These are phyloP conservation scores for Aureobasidium zeae DNA, from an alignment of 2,329 filamentous ascomycete species.

Conservation along the genomic window DNA sequence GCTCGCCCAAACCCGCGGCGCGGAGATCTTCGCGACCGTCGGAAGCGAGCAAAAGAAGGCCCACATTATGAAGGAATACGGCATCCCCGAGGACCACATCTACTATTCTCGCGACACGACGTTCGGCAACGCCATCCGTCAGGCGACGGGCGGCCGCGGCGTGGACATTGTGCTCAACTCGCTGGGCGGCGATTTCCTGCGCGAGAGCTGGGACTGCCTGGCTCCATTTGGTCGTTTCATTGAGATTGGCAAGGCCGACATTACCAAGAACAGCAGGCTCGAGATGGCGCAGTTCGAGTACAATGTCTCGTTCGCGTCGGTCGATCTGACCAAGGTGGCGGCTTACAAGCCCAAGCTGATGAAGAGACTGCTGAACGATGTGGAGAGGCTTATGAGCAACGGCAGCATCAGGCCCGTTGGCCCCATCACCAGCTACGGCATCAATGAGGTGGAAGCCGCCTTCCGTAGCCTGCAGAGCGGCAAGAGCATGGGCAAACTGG, in stretches of 20 bases:
- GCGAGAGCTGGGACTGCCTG: conserved; percentile 22
- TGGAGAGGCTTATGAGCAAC: conserved; percentile 16
- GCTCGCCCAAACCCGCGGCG: conserved; percentile 4
- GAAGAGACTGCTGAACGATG: conserved; percentile 18
- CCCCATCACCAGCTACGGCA: conserved; percentile 17
- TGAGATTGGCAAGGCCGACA: conserved; percentile 22
- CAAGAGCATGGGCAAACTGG: conserved; percentile 21
- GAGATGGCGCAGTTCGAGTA: conserved; percentile 22
- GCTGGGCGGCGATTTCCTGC: conserved; percentile 22
- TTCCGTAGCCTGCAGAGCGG: conserved; percentile 18
- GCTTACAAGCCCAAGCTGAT: conserved; percentile 18
- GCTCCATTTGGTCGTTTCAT: conserved; percentile 25
- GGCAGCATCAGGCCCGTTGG: conserved; percentile 16
- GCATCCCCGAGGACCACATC: conserved; percentile 24
- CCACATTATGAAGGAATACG: conserved; percentile 6
- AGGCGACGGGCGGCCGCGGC: conserved; percentile 22
- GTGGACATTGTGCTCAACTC: conserved; percentile 29
- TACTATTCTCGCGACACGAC: conserved; percentile 22
- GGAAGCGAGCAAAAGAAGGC: conserved; percentile 7
- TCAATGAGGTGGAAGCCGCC: conserved; percentile 16
- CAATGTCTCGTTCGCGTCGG: conserved; percentile 16
- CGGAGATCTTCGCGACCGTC: conserved; percentile 10
- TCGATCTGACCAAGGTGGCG: conserved; percentile 12
- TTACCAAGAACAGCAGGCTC: conserved; percentile 9
- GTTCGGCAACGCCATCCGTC: conserved; percentile 23